Conservation (phyloP, 345 rosid species). For the Dipteronia sinensis region DNA sequence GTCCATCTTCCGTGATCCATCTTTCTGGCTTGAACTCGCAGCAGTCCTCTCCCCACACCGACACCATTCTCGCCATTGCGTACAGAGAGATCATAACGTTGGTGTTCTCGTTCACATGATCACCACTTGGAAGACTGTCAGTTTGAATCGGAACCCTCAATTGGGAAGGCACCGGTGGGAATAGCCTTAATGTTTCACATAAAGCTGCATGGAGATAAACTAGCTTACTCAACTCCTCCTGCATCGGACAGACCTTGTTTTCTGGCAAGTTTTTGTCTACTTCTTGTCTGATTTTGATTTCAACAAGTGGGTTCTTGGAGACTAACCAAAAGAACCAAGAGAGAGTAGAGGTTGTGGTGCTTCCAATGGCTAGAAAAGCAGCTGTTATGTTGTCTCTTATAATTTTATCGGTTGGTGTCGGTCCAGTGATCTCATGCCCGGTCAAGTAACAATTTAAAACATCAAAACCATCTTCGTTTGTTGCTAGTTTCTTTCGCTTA, state of each 20-base stretch:
- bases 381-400: constrained; percentile 33
- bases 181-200: constrained; percentile 30
- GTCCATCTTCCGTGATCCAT: constrained; percentile 30
- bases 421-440: background rate
- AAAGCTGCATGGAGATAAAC: constrained; percentile 46
- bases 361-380: constrained; percentile 32
- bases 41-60: constrained; percentile 36
- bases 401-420: background rate
- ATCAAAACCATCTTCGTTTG: background rate
- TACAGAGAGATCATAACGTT: constrained; percentile 3
- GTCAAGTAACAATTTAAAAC: constrained; percentile 10
- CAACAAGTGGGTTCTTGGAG: constrained; percentile 23
- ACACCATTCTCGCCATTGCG: constrained; percentile 22
- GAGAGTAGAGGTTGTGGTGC: constrained; percentile 35
- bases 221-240: constrained; percentile 25
- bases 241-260: too few species aligned
- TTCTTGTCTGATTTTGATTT: constrained; percentile 34
- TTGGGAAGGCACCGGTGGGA: constrained; percentile 24
- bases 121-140: constrained; percentile 33
- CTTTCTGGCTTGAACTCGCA: constrained; percentile 46
- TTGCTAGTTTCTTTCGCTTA: background rate
- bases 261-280: constrained; percentile 2
- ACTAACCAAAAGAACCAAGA: constrained; percentile 48
- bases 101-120: constrained; percentile 4
- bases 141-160: background rate